Conservation (phyloP, 805 yeast genomes). For the Wickerhamomyces kurtzmanii region DNA sequence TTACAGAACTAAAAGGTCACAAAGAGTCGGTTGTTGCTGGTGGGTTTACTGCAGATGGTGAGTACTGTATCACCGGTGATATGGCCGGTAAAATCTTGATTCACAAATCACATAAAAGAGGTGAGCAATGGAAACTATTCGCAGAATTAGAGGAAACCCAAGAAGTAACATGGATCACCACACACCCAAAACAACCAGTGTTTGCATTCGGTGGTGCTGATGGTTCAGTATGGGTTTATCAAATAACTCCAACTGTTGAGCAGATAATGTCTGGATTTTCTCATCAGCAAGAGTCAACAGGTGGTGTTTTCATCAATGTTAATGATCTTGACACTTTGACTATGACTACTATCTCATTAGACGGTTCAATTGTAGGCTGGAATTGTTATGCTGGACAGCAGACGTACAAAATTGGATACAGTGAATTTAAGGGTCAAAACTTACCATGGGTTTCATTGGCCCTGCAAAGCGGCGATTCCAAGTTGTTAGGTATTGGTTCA, state of each 20-base stretch:
- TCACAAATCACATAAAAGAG: slow-evolving; percentile 62
- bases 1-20: slow-evolving; percentile 70
- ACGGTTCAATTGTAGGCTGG: slow-evolving; percentile 84
- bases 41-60: slow-evolving; percentile 77
- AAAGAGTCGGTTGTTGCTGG: slow-evolving; percentile 83
- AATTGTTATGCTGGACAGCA: slow-evolving; percentile 72
- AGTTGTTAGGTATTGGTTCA: slow-evolving; percentile 69
- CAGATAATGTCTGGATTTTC: slow-evolving; percentile 72
- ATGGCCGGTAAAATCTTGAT: slow-evolving; percentile 85
- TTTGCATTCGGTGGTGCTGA: slow-evolving; percentile 91
- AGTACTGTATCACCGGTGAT: slow-evolving; percentile 79
- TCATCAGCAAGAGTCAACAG: slow-evolving; percentile 74
- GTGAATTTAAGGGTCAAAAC: slow-evolving; percentile 59
- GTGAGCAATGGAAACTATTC: slow-evolving; percentile 70
- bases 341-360: slow-evolving; percentile 73
- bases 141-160: slow-evolving; percentile 79
- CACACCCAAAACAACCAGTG: slow-evolving; percentile 70
- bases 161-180: slow-evolving; percentile 76
- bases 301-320: slow-evolving; percentile 62
- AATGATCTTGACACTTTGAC: slow-evolving; percentile 49
- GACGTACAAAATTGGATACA: slow-evolving; percentile 54
- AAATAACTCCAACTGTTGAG: slow-evolving; percentile 50
- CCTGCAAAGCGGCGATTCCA: slow-evolving; percentile 35
- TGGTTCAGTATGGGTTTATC: slow-evolving; percentile 93
- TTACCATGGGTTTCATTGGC: slow-evolving; percentile 86